A percentile compares a stretch with the other conserved stretches of the same genome.
These are phyloP conservation scores for Rubia yunnanensis DNA, from an alignment of 257 asterid species.

Conservation along the genomic window DNA sequence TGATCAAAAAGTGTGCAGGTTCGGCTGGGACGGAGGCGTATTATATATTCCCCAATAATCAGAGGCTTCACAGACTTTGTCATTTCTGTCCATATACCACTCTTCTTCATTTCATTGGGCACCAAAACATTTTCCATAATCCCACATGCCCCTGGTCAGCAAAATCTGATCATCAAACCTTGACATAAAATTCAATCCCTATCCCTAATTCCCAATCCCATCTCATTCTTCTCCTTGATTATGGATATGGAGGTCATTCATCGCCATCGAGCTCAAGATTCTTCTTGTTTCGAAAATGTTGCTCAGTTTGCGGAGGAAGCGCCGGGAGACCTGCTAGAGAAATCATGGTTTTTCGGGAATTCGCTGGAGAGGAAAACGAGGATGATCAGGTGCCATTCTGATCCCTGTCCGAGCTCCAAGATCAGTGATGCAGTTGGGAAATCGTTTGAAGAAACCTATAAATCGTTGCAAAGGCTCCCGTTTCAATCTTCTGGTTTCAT, in stretches of 20 bases:
- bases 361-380: slow-evolving; percentile 35
- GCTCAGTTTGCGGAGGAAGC: slow-evolving; percentile 20
- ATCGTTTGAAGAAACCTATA: slow-evolving; percentile 50
- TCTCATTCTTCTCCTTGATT: not conserved
- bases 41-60: slow-evolving; percentile 1
- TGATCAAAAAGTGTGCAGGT: too few relatives aligned
- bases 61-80: not conserved
- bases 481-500: slow-evolving; percentile 7
- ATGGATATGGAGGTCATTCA: slow-evolving; percentile 26
- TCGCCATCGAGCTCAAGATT: not conserved
- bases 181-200: not conserved
- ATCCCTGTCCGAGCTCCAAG: slow-evolving; percentile 41
- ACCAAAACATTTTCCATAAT: slow-evolving; percentile 26
- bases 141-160: slow-evolving; percentile 47
- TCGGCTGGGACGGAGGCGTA: too few relatives aligned
- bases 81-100: too few relatives aligned
- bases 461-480: slow-evolving; percentile 28
- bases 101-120: too few relatives aligned
- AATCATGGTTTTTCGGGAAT: slow-evolving; percentile 69
- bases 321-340: slow-evolving; percentile 54
- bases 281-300: not conserved
- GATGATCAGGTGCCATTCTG: slow-evolving; percentile 52
- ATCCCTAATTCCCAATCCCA: not conserved
- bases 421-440: slow-evolving; percentile 17
- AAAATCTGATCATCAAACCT: not conserved